Percentiles rank a stretch among this genome's conserved stretches.
Evolutionary conservation across 2,329 filamentous ascomycete species (phyloP).

Genomic region (Curvularia hawaiiensis): DNA sequence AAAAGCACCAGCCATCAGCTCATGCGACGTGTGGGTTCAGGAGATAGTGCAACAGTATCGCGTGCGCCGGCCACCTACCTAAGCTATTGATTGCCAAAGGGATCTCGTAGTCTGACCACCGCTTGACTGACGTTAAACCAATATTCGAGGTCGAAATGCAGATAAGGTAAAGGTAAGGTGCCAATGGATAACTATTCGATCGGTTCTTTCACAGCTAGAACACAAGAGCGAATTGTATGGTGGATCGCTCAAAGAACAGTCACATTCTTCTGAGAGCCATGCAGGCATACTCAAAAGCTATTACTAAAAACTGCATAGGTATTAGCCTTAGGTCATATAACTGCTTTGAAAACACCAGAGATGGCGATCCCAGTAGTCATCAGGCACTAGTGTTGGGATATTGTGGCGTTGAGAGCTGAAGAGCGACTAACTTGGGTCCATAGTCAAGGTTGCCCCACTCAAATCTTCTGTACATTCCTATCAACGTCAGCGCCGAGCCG

Average conservation of each 20-base stretch:
- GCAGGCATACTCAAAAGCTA: constrained; percentile 38
- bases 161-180: constrained; percentile 37
- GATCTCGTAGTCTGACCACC: constrained; percentile 47
- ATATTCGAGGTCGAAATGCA: constrained; percentile 41
- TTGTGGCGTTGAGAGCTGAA: constrained; percentile 40
- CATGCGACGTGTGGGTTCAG: constrained; percentile 51
- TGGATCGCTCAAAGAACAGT: constrained; percentile 56
- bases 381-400: constrained; percentile 53
- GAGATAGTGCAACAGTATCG: constrained; percentile 49
- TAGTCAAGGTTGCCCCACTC: constrained; percentile 32
- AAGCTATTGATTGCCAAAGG: constrained; percentile 45
- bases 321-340: constrained; percentile 44
- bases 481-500: constrained; percentile 38
- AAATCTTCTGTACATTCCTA: constrained; percentile 8
- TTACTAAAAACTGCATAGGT: constrained; percentile 41
- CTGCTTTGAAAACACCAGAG: constrained; percentile 49
- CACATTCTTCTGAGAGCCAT: constrained; percentile 63
- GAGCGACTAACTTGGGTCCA: constrained; percentile 42
- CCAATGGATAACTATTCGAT: constrained; percentile 56
- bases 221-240: constrained; percentile 57
- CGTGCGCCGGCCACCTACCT: constrained; percentile 43
- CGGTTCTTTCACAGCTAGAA: constrained; percentile 60
- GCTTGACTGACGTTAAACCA: constrained; percentile 47
- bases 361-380: constrained; percentile 52
- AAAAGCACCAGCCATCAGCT: constrained; percentile 43